Evolutionary conservation across 2,329 filamentous ascomycete species (phyloP), one percentile per base, ranked within the genome.

Genomic region (Chrysosporium queenslandicum): DNA sequence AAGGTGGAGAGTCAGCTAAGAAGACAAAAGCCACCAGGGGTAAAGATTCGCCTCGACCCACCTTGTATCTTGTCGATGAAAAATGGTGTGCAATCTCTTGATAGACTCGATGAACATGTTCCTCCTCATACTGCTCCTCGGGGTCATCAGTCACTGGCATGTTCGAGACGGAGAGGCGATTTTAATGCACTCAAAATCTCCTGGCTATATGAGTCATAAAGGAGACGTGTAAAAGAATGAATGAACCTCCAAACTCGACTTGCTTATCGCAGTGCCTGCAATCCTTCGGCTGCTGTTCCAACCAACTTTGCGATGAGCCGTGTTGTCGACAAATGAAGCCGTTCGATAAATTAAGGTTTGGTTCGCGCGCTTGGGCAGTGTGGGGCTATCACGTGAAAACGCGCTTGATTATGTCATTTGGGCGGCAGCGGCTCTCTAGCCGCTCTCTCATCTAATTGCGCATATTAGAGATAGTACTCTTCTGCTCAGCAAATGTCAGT

Each of bases 71-170:
- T 6, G 74, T 76, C 2, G 71, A 66, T 1, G 73, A 74, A 60
- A 75, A 76, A 60, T 75, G 73, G 16, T 65, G 61, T 14, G 73
- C 73, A 53, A 75, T 76, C 55, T 74, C 63, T 51, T 74, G 86
- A 73, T 98, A 98, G 58, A 98, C 87, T 53, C 80, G 75, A 70
- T 98, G 92, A 53, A 98, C 92, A 70, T 97, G 87, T 58, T 83
- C 73, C 57, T 83, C 77, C 71, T 98, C 92, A 72, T 95, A 96
- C 6, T 56, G 59, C 46, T 67, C 66, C 36, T 47, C 49, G 11
- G 18, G 14, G 12, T 20, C 50, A 29, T 52, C 50, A 5, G 41
- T 23, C 9, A 34, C 23, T n/a, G n/a, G n/a, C 50, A 52, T 52
- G 21, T 47, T n/a, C n/a, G n/a, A n/a, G n/a, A n/a, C n/a, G n/a